phyloP scores from a whole-genome alignment of 1,284 basidiomycete genomes.

The Baeospora myosura region DNA sequence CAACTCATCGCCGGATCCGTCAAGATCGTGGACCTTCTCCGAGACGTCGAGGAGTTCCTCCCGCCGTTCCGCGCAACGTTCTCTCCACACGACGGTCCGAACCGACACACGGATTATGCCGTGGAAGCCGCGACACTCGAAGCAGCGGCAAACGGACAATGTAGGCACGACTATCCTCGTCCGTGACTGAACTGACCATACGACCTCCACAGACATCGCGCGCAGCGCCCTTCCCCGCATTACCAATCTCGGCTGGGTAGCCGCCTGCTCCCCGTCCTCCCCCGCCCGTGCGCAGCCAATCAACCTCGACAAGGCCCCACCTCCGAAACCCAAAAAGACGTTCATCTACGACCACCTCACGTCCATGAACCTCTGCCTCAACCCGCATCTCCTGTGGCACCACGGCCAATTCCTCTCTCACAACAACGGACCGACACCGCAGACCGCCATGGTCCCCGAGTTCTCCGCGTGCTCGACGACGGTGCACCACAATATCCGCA shows the following conservation, averaged over 20 bases:
- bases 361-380: conserved; percentile 57
- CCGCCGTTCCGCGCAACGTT: conserved; percentile 33
- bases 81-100: conserved; percentile 36
- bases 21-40: conserved; percentile 26
- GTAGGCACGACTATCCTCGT: conserved; percentile 24
- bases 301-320: conserved; percentile 20
- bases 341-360: conserved; percentile 46
- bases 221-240: conserved; percentile 22
- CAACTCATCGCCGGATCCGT: conserved; percentile 21
- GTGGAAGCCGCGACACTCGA: conserved; percentile 32
- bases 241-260: conserved; percentile 28
- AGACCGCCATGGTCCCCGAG: conserved; percentile 40
- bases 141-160: conserved; percentile 31
- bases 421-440: conserved; percentile 41
- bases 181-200: conserved; percentile 6
- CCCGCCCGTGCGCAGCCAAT: conserved; percentile 26
- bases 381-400: conserved; percentile 40
- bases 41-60: conserved; percentile 25
- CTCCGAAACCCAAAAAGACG: conserved; percentile 28
- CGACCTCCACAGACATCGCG: conserved; percentile 21
- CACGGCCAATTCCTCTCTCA: conserved; percentile 55
- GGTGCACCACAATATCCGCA: conserved; percentile 55
- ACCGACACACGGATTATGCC: conserved; percentile 33
- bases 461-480: conserved; percentile 51
- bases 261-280: conserved; percentile 32